These are phyloP conservation scores for Ustilago xerochloae DNA, from an alignment of 1,284 basidiomycete genomes.

Conservation along the genomic window DNA sequence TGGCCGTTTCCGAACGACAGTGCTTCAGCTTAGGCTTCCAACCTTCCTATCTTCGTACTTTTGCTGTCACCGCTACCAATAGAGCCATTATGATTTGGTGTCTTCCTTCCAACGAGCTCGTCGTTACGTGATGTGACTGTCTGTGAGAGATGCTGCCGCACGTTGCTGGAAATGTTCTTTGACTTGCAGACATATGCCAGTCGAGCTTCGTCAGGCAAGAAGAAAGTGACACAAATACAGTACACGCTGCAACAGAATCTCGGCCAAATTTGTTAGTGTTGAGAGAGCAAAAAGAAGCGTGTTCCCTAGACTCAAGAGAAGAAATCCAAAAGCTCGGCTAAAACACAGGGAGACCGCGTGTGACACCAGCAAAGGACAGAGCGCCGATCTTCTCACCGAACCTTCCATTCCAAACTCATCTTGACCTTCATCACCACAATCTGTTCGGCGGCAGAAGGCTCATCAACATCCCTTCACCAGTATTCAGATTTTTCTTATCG, in stretches of 20 bases:
- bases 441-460: no score
- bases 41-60: no score
- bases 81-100: neutral
- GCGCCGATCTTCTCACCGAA: neutral
- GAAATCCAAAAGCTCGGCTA: neutral
- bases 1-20: no score
- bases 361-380: slow-evolving; percentile 1
- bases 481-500: no score
- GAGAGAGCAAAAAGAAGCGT: neutral
- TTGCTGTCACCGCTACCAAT: neutral
- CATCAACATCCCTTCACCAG: no score
- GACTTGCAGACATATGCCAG: neutral
- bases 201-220: neutral
- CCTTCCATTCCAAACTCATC: neutral
- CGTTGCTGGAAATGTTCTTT: neutral
- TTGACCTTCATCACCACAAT: no score
- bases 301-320: neutral
- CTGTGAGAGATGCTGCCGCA: neutral
- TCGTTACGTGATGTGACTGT: neutral
- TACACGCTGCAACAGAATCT: neutral
- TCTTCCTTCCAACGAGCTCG: no score
- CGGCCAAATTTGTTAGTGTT: slow-evolving; percentile 11
- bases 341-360: slow-evolving; percentile 1
- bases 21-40: neutral
- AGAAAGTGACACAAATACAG: slow-evolving; percentile 13